phyloP scores from a whole-genome alignment of 2,329 filamentous ascomycete genomes.

The Epichloe gansuensis region DNA sequence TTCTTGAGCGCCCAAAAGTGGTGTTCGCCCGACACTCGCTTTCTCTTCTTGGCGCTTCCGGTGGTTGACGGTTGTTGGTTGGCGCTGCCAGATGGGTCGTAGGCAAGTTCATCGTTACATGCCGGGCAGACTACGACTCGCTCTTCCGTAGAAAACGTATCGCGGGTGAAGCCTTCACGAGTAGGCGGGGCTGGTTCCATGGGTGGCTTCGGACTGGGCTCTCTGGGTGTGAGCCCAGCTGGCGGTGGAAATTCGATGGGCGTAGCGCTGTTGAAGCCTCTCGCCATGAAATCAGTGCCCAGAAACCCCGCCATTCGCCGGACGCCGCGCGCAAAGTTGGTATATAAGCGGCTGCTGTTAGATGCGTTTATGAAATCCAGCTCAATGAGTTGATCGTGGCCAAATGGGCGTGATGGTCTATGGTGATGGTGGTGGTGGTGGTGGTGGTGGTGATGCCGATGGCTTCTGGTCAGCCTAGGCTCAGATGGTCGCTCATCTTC shows the following conservation, averaged over 20 bases:
- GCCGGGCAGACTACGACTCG: slow-evolving; percentile 71
- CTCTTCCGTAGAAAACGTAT: slow-evolving; percentile 48
- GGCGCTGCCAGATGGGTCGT: slow-evolving; percentile 40
- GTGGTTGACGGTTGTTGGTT: slow-evolving; percentile 8
- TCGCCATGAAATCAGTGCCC: slow-evolving; percentile 10
- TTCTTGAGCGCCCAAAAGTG: slow-evolving; percentile 86
- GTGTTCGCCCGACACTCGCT: slow-evolving; percentile 48
- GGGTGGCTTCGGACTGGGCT: slow-evolving; percentile 28
- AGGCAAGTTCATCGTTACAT: slow-evolving; percentile 72
- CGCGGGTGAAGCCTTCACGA: slow-evolving; percentile 67
- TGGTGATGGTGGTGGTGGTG: slow-evolving; percentile 9
- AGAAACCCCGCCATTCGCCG: slow-evolving; percentile 17
- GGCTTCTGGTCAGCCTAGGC: slow-evolving; percentile 2
- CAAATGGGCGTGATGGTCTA: background rate
- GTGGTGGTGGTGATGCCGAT: slow-evolving; percentile 7
- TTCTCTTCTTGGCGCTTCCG: slow-evolving; percentile 25
- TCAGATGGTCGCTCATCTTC: slow-evolving; percentile 17
- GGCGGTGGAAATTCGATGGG: slow-evolving; percentile 12
- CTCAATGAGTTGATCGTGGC: slow-evolving; percentile 14
- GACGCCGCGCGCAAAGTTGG: slow-evolving; percentile 13
- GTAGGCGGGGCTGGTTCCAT: slow-evolving; percentile 53
- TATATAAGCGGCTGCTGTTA: slow-evolving; percentile 7
- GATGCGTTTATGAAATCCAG: slow-evolving; percentile 14
- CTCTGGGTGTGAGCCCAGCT: slow-evolving; percentile 20
- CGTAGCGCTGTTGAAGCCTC: slow-evolving; percentile 8